These are phyloP conservation scores for Aureobasidium sp. DNA, from an alignment of 2,329 filamentous ascomycete species.

Conservation along the genomic window DNA sequence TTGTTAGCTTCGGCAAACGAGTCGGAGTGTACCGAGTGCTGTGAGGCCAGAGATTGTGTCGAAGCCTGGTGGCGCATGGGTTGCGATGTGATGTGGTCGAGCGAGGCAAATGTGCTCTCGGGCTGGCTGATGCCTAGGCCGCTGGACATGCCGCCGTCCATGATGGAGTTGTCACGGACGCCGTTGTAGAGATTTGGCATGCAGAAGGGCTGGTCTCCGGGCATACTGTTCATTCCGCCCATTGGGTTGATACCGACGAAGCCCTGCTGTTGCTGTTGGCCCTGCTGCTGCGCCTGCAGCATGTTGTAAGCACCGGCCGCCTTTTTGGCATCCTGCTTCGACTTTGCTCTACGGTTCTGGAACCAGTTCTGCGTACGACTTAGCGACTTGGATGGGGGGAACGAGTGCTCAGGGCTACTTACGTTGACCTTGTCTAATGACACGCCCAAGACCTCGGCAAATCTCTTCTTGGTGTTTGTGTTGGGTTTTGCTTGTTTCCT, in stretches of 20 bases:
- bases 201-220: constrained; percentile 26
- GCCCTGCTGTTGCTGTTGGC: constrained; percentile 12
- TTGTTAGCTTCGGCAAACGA: constrained; percentile 21
- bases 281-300: constrained; percentile 16
- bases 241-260: constrained; percentile 11
- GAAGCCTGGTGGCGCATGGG: constrained; percentile 2
- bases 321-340: constrained; percentile 45
- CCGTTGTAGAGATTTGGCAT: constrained; percentile 24
- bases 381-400: not conserved
- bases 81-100: constrained; percentile 3
- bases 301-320: constrained; percentile 24
- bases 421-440: constrained; percentile 47
- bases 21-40: not conserved
- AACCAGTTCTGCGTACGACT: constrained; percentile 40
- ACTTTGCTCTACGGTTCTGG: constrained; percentile 44
- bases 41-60: constrained; percentile 1
- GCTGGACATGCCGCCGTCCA: constrained; percentile 13
- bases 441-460: constrained; percentile 38
- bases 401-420: constrained; percentile 20
- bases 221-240: constrained; percentile 16
- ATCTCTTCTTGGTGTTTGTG: constrained; percentile 42
- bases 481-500: constrained; percentile 41
- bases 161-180: constrained; percentile 20
- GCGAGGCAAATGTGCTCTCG: not conserved
- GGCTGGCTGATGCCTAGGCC: constrained; percentile 13